phyloP scores from a whole-genome alignment of 192 early-diverging fungal species.

The Globomyces pollinis-pini region DNA sequence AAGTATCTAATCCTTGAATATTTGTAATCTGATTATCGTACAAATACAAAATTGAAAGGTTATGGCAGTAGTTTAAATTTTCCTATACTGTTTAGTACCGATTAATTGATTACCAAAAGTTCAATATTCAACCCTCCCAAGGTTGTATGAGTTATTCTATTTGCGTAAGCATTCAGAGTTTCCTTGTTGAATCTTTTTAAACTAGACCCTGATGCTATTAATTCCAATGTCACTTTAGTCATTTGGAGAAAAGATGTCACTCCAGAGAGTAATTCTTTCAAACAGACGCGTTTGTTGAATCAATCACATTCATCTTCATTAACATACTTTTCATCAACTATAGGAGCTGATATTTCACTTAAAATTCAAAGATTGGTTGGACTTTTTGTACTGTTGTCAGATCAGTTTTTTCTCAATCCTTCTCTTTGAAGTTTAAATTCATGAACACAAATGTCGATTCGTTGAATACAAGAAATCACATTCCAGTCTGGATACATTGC shows the following conservation, averaged over 20 bases:
- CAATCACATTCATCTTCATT: too few species aligned
- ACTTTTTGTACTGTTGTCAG: too few species aligned
- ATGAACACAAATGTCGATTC: neutral
- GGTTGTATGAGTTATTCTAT: constrained; percentile 35
- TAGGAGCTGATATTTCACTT: too few species aligned
- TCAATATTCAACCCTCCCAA: constrained; percentile 32
- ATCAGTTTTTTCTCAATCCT: too few species aligned
- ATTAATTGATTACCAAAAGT: constrained; percentile 30
- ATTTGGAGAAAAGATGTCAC: neutral
- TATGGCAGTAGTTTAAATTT: neutral
- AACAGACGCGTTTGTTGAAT: too few species aligned
- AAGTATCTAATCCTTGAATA: constrained; percentile 30
- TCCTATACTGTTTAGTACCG: too few species aligned
- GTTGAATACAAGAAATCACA: neutral
- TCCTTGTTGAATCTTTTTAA: constrained; percentile 28
- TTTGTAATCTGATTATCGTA: constrained; percentile 43
- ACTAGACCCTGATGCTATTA: constrained; percentile 31
- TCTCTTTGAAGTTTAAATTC: neutral
- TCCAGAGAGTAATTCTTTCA: too few species aligned
- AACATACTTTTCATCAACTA: too few species aligned
- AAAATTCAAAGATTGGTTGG: too few species aligned
- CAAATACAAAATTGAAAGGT: constrained; percentile 34
- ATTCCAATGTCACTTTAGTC: constrained; percentile 26
- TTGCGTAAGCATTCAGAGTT: constrained; percentile 29
- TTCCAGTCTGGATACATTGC: constrained; percentile 1